These are phyloP conservation scores for Apiospora saccharicola DNA, from an alignment of 2,329 filamentous ascomycete species.

Conservation along the genomic window DNA sequence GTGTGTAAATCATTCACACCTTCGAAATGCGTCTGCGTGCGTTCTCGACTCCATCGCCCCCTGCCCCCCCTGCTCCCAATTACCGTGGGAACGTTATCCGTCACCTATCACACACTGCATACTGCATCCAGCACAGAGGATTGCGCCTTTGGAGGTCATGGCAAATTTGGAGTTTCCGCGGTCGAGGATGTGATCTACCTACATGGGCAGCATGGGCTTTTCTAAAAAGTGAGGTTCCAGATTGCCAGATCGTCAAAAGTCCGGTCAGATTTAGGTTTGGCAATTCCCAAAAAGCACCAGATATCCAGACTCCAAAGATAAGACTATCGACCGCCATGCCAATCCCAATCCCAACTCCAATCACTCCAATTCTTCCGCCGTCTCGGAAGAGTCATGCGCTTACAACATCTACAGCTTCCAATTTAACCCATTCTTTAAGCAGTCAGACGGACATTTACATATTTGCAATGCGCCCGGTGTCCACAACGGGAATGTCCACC, in stretches of 20 bases:
- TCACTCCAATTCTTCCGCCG: background rate
- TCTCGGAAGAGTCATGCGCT: constrained; percentile 4
- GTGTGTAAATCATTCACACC: constrained; percentile 9
- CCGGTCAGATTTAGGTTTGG: constrained; percentile 10
- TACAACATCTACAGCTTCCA: background rate
- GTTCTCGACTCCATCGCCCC: constrained; percentile 4
- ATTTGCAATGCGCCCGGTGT: constrained; percentile 13
- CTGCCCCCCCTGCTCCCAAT: background rate
- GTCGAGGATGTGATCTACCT: constrained; percentile 4
- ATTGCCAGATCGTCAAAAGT: constrained; percentile 9
- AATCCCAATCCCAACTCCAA: background rate
- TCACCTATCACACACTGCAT: constrained; percentile 2
- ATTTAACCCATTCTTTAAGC: background rate
- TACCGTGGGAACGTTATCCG: constrained; percentile 2
- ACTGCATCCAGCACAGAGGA: background rate
- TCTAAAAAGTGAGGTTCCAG: constrained; percentile 12
- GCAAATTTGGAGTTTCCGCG: constrained; percentile 1
- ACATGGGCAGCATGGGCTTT: constrained; percentile 1
- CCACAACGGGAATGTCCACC: constrained; percentile 16
- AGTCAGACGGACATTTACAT: constrained; percentile 17
- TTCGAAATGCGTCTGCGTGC: background rate
- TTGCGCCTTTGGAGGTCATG: constrained; percentile 5
- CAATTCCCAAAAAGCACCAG: constrained; percentile 9
- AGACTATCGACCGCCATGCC: background rate
- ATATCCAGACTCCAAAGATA: background rate